Base-by-base conservation (phyloP, 148 eudicot species). In the Amaranthus cruentus region DNA sequence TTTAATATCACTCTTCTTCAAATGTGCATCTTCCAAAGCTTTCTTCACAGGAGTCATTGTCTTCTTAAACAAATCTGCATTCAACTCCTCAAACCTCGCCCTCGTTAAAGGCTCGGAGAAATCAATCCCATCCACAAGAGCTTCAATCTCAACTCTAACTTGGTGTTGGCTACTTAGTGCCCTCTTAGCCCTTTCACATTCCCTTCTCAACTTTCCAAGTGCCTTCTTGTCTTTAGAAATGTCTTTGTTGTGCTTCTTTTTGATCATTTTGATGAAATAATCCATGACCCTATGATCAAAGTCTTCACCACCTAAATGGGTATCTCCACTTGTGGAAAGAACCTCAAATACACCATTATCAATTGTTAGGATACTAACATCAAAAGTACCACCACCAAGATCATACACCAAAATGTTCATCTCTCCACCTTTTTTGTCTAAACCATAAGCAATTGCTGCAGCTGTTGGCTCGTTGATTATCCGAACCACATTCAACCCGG, bases 241-340 rank as follows among this genome's bases (percentile, higher is more conserved):
- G 57, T 85, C 88, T 21, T 83, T 85, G 75, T 74, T 83, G 71
- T 83, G 79, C 74, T 85, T 85, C 69, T 72, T 83, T 62, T 83
- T 81, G 53, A 83, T 73, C 44, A 86, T 78, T 55, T 86, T 83
- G 74, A 86, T 86, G 80, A 86, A 86, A 48, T 83, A 81, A 8
- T 83, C 86, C 86, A 86, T 83, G 21, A 86, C 71, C 57, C 88
- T 64, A 13, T 86, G 86, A 50, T 83, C 86, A 21, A 86, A 86
- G 66, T 86, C 88, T 62, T 86, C 84, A 13, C 88, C 88, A 79
- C 86, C 88, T 66, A 83, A 83, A 28, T 85, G 88, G 77, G 88
- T 85, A 54, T 85, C 86, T 48, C 86, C 88, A 76, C 82, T 83
- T n/a, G 88, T 85, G 7, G 88, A 63, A 11, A 85, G 82, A 58